Base-by-base conservation (phyloP, 768 basidiomycete species). In the Tylopilus plumbeoviolaceoides region DNA sequence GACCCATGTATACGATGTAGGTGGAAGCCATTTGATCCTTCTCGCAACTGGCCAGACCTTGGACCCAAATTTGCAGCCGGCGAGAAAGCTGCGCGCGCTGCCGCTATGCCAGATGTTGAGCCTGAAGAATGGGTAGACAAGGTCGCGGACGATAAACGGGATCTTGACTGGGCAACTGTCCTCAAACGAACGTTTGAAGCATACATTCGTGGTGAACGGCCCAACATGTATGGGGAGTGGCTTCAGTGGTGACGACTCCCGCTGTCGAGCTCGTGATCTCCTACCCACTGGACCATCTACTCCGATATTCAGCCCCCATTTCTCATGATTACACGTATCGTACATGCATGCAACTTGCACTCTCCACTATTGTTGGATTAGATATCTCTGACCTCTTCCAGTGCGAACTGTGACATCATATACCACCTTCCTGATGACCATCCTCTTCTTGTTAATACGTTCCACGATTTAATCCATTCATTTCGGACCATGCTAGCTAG, bases 151-250 rank as follows among this genome's bases (percentile, higher is more conserved):
- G 91, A 94, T 70, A 80, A 81, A 65, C 80, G 85, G 39, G 94
- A 95, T 63, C 75, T 95, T 50, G 82, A 87, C 60, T 99, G 97
- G 97, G 82, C 89, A 23, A 89, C 93, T 12, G 94, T 98, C 20
- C 70, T 98, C 61, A 99, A 98, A 74, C 79, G 97, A 65, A 93
- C 91, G 40, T 98, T 97, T 65, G 97, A 99, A 72, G 79, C 85
- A 20, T 98, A 90, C 70, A 67, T 99, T 56, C 83, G 95, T 40
- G 91, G 88, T 15, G 95, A 99, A 72, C 73, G 78, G 56, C 93
- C 95, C 10, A 98, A 95, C 68, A 89, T 95, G 89, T 97, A 98
- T 63, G 95, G 94, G 30, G 94, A 98, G 67, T 81, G 78, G 79
- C 63, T 84, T 48, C 68, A 73, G 56, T 84, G 81, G 82, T 73